Evolutionary conservation across 1,284 basidiomycete genomes (phyloP), one percentile per base, ranked within the genome.

Genomic region (Boletus mariae): DNA sequence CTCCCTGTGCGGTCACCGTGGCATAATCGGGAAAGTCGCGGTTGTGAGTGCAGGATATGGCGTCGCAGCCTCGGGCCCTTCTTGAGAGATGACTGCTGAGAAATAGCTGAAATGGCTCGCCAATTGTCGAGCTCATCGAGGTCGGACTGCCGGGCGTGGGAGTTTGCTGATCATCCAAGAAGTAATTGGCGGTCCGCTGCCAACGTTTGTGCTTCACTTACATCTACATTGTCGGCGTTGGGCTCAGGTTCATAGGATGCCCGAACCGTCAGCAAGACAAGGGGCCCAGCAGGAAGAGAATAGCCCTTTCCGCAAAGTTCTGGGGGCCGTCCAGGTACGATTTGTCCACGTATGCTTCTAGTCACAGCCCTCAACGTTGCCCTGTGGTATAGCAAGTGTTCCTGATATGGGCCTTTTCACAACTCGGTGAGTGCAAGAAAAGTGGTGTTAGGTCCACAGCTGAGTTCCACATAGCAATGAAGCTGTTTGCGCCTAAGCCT

Each of bases 1-100:
- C 85, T 57, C 78, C 79, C 56, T 87, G 84, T 17, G 77, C 82
- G 13, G 84, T 78, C 55, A 87, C 74, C 2, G 85, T 84, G 34
- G 80, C 82, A 72, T 79, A 78, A 25, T 79, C 78, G 43, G 83
- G 79, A 42, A 74, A 69, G 54, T 70, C 70, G 48, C 68, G 71
- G 58, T 70, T 72, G 56, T 78, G 68, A 8, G 71, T 72, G 5
- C 76, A 73, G 57, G 72, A 82, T 52, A 71, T 59, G 1, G 71
- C 58, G 25, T 65, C 60, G 52, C 48, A 37, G n/a, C 49, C 47
- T 40, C 63, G 52, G 57, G 57, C 48, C 32, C 56, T 62, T 37
- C 61, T 58, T 49, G 67, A 61, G 61, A 62, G 48, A 58, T 63
- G 47, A 69, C 69, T 47, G 71, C 70, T 61, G 79, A 84, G 63